Base-by-base conservation (phyloP, 2,329 filamentous ascomycete species). In the Colletotrichum godetiae region DNA sequence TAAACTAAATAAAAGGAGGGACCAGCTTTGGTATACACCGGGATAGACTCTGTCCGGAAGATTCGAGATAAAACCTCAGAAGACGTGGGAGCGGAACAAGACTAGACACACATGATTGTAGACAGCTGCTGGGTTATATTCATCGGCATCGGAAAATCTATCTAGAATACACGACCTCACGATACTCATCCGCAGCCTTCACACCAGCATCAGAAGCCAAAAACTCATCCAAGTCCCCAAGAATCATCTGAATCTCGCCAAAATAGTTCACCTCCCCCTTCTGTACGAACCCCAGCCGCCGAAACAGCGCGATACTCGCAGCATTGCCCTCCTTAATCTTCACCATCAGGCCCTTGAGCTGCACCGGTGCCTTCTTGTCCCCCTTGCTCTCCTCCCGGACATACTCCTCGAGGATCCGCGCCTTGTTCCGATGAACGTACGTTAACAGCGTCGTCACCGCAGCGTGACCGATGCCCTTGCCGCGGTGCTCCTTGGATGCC, bases 381-480 rank as follows among this genome's bases (percentile, higher is more conserved):
- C 29, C n/a, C 24, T 61, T 59, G 10, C 49, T 73, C 60, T 76
- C 73, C n/a, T 76, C 78, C 1, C 76, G 74, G 22, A 78, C 73
- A 63, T 87, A 86, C 78, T 88, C 85, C 2, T 55, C 76, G 66
- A 94, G 73, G 8, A 98, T 90, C 0, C 76, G 81, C 0, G 78
- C 76, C 29, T 89, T 80, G 66, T 93, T 85, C 1, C 79, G 79
- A 5, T 86, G 76, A 6, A 98, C 85, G 78, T 95, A 98, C 58
- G 86, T 82, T 62, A 98, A 78, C 68, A 98, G 93, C 0, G 90
- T 84, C 3, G 90, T 79, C 1, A 98, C 86, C 0, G 93, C 90
- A 0, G 89, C 88, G 5, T 87, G 85, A 0, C 94, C 95, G 7
- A 91, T 84, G 0, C 95, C 95, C 8, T 86, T 84, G 0, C 92